Evolutionary conservation across 73 alveolate genomes (phyloP), one percentile per base, ranked within the genome.

Genomic region (Durusdinium trenchii): DNA sequence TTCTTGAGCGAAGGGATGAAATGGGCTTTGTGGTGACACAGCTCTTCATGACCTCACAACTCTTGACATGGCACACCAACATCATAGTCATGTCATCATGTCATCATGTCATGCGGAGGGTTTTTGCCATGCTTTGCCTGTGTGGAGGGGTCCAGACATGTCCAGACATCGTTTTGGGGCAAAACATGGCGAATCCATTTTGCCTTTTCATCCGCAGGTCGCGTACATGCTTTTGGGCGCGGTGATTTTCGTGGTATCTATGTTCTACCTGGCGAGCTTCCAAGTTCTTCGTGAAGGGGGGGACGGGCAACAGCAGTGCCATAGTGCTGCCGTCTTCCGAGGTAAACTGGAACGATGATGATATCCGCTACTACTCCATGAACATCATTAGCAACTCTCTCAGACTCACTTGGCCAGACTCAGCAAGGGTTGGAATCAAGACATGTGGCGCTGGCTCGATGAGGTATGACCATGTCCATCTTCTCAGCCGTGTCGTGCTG

Each of bases 381-480:
- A 90, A 90, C 76, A 67, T 90, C 86, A 90, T 90, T 54, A 90
- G 96, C 96, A 61, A 42, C 96, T 62, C n/a, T 48, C 61, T 47
- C 48, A 43, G 23, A 32, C n/a, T 23, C 18, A 60, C 73, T 60
- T 60, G 73, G 73, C 18, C n/a, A n/a, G n/a, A n/a, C n/a, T 32
- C 73, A 60, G 30, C n/a, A 60, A 60, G 30, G 73, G 73, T 60
- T 32, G 73, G 73, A 2, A n/a, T n/a, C n/a, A n/a, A n/a, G n/a
- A n/a, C n/a, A n/a, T n/a, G n/a, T n/a, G n/a, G n/a, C n/a, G n/a
- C n/a, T n/a, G n/a, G 71, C 71, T 16, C 26, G 14, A 16, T 26
- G 51, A 84, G 96, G 96, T 52, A 90, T 90, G 96, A 90, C 96
- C 38, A 90, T 90, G 96, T 90, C 96, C 87, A 90, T 90, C 30